These are phyloP conservation scores for Chaetomiaceae sp. DNA, from an alignment of 2,329 filamentous ascomycete species.

Conservation along the genomic window DNA sequence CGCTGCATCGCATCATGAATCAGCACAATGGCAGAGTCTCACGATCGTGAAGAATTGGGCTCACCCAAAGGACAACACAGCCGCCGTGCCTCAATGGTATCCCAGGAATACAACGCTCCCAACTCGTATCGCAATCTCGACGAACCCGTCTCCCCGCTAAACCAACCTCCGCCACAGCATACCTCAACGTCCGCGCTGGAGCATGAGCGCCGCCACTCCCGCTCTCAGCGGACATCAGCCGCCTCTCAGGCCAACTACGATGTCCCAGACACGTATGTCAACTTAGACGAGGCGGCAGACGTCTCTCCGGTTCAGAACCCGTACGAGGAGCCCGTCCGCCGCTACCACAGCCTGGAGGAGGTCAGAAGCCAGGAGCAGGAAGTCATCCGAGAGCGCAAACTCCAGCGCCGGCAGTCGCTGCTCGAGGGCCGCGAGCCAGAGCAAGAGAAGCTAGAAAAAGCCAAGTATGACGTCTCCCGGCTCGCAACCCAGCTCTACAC, in stretches of 20 bases:
- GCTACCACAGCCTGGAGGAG: conserved; percentile 39
- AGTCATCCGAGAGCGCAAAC: conserved; percentile 20
- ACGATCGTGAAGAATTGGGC: not conserved
- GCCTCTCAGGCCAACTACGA: conserved; percentile 31
- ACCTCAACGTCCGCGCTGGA: not conserved
- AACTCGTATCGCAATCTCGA: not conserved
- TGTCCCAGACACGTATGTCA: conserved; percentile 37
- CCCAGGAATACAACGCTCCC: not conserved
- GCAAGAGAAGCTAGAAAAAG: not conserved
- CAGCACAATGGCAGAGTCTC: not conserved
- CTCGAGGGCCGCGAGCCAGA: not conserved
- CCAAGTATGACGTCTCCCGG: conserved; percentile 39
- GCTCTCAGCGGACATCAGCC: conserved; percentile 10
- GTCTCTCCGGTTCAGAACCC: conserved; percentile 43
- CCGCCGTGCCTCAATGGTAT: not conserved
- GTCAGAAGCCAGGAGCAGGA: conserved; percentile 29
- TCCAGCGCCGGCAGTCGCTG: not conserved
- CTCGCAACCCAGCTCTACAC: conserved; percentile 62
- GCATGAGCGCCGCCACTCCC: conserved; percentile 1
- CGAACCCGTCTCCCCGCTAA: not conserved
- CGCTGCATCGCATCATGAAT: not conserved
- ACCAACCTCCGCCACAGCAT: not conserved
- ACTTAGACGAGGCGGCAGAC: conserved; percentile 40
- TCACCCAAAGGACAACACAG: not conserved
- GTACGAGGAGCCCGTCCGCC: conserved; percentile 35